Percentiles rank a stretch among this genome's conserved stretches.
Conservation (phyloP, 202 grass and related monocot genomes). For the Musa balbisiana region DNA sequence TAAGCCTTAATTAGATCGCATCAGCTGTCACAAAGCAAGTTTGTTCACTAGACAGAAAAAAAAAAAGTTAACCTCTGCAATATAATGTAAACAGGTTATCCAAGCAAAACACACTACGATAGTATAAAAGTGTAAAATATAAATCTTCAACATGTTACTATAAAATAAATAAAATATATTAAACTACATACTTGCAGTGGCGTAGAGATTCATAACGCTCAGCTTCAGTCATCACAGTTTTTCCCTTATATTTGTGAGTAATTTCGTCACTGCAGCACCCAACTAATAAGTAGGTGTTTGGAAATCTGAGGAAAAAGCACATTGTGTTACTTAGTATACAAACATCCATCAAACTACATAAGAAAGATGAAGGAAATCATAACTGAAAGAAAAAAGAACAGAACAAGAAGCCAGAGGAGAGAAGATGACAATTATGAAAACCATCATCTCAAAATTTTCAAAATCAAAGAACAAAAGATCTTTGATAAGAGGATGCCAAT, state of each 20-base stretch:
- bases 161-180: neutral
- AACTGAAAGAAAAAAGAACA: neutral
- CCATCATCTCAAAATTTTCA: neutral
- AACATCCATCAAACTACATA: neutral
- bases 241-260: slow-evolving; percentile 18
- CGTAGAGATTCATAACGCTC: slow-evolving; percentile 19
- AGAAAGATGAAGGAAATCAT: neutral
- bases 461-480: neutral
- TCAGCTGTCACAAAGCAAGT: too few relatives aligned
- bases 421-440: neutral
- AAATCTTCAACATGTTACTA: neutral
- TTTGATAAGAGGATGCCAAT: neutral
- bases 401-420: neutral
- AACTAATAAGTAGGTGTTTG: slow-evolving; percentile 18
- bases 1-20: too few relatives aligned
- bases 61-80: too few relatives aligned
- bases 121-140: neutral
- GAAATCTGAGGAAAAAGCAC: slow-evolving; percentile 3
- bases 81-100: too few relatives aligned
- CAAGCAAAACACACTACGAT: neutral
- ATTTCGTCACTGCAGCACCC: slow-evolving; percentile 19
- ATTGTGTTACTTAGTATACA: neutral
- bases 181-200: slow-evolving; percentile 15
- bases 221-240: slow-evolving; percentile 19
- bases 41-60: too few relatives aligned